phyloP scores from a whole-genome alignment of 768 basidiomycete genomes.

The Boletus vermiculosoides region DNA sequence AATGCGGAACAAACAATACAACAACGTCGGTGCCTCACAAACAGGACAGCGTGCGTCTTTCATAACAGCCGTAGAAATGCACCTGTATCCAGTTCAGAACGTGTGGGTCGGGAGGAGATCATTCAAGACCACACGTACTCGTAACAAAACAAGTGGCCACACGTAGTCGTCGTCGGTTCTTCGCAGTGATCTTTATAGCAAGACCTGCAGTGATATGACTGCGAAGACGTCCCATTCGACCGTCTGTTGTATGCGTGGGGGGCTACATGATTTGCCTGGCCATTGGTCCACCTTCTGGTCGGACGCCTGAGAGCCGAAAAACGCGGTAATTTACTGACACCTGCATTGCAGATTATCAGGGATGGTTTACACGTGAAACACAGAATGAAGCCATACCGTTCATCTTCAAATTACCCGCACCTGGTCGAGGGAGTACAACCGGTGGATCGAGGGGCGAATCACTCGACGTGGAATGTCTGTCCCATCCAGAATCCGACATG shows the following conservation, averaged over 20 bases:
- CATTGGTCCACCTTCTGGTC: conserved; percentile 13
- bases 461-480: conserved; percentile 31
- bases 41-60: conserved; percentile 50
- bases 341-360: conserved; percentile 12
- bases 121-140: conserved; percentile 24
- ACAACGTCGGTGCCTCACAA: conserved; percentile 48
- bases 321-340: conserved; percentile 31
- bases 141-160: conserved; percentile 64
- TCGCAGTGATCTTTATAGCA: conserved; percentile 50
- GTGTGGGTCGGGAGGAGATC: background rate
- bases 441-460: conserved; percentile 30
- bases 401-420: conserved; percentile 9
- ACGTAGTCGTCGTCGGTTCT: conserved; percentile 58
- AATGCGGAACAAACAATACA: conserved; percentile 57
- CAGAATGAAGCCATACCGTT: conserved; percentile 18
- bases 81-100: conserved; percentile 35
- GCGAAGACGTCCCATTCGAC: conserved; percentile 2
- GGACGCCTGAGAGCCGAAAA: conserved; percentile 30
- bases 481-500: conserved; percentile 30
- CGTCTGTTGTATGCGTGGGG: conserved; percentile 9
- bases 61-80: conserved; percentile 51
- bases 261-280: conserved; percentile 10
- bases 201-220: conserved; percentile 46
- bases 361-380: background rate
- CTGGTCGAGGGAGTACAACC: conserved; percentile 12